These are phyloP conservation scores for Neonothopanus nambi DNA, from an alignment of 1,284 basidiomycete genomes.

Conservation along the genomic window DNA sequence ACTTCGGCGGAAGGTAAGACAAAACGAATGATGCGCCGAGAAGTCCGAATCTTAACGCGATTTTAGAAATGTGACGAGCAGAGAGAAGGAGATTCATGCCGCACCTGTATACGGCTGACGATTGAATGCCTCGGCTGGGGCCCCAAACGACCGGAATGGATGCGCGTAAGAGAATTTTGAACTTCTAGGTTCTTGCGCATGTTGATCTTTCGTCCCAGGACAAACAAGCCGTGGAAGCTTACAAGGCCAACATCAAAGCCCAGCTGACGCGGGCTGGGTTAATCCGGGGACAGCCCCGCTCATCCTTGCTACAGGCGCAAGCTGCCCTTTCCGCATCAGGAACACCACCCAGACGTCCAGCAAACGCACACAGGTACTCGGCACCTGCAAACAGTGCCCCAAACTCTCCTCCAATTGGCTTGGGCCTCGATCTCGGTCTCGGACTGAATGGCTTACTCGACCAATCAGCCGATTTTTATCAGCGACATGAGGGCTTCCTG, in stretches of 20 bases:
- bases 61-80: slow-evolving; percentile 81
- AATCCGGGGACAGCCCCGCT: slow-evolving; percentile 76
- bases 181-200: slow-evolving; percentile 15
- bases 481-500: slow-evolving; percentile 22
- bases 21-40: neutral
- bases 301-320: slow-evolving; percentile 44
- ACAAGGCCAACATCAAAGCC: slow-evolving; percentile 81
- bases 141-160: slow-evolving; percentile 77
- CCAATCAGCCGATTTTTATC: slow-evolving; percentile 14
- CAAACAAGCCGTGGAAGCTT: slow-evolving; percentile 76
- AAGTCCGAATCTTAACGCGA: slow-evolving; percentile 9
- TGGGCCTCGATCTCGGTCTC: slow-evolving; percentile 18
- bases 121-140: slow-evolving; percentile 83
- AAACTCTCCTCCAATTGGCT: slow-evolving; percentile 7
- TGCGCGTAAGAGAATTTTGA: slow-evolving; percentile 58
- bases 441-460: slow-evolving; percentile 23
- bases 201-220: slow-evolving; percentile 46
- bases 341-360: slow-evolving; percentile 9
- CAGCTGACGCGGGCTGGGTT: slow-evolving; percentile 73
- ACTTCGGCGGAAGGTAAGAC: slow-evolving; percentile 69
- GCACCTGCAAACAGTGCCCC: slow-evolving; percentile 12
- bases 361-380: slow-evolving; percentile 9
- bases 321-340: slow-evolving; percentile 22
- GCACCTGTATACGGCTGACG: slow-evolving; percentile 72
- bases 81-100: slow-evolving; percentile 73